Base-by-base conservation (phyloP, 371 early-diverging fungal genomes). In the Phascolomyces articulosus region DNA sequence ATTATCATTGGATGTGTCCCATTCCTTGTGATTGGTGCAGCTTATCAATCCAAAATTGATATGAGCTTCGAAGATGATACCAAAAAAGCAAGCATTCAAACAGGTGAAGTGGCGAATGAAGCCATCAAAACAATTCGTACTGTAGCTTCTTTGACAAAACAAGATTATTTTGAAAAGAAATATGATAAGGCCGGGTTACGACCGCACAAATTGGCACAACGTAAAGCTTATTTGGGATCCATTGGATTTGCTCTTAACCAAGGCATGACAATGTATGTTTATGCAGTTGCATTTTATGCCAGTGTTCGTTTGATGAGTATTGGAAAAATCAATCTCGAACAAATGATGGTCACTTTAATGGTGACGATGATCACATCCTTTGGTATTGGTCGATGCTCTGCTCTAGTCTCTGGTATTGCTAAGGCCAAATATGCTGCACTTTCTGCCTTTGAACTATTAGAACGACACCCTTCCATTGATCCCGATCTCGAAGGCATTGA, bases 401-500 rank as follows among this genome's bases (percentile, higher is more conserved):
- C 71, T 20, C 79, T 72, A 61, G 69, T 78, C 29, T 76, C 88
- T 20, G 85, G 86, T 34, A 75, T 84, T 49, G 82, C 84, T 34
- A 85, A 85, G 56, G 96, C 94, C n/a, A 87, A 91, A 68, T 74
- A 87, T 49, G 88, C 95, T 21, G 92, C 94, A 3, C 76, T 87
- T 66, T 75, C 77, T 53, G 80, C 90, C 34, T 88, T 90, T 69
- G 80, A 76, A 2, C 53, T 90, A 4, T 64, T 93, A 28, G 91
- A 92, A 65, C 83, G 90, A 38, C 63, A 55, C 57, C 82, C 92
- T 18, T 60, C 62, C 29, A 92, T 92, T 69, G 85, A 93, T 70
- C 79, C 85, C 2, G 78, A 83, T 54, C 38, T 67, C 34, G 72
- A 71, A 58, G 72, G 72, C 55, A 67, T 67, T 54, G 75, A 77